Evolutionary conservation across 2,329 filamentous ascomycete genomes (phyloP).

Genomic region (Lasiodiplodia theobromae): DNA sequence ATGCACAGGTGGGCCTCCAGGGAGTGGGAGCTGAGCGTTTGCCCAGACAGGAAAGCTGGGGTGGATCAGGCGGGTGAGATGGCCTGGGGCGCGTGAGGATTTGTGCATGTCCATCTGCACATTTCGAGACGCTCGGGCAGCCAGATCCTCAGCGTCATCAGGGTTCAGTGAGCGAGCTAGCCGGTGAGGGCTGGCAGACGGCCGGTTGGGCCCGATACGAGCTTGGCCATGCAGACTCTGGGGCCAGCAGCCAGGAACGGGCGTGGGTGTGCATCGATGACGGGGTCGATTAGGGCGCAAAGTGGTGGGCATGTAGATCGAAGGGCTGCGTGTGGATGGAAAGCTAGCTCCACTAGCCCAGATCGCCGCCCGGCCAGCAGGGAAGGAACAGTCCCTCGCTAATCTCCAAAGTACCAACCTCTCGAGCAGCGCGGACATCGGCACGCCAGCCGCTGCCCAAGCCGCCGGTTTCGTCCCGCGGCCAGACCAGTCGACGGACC

Average conservation of each 20-base stretch:
- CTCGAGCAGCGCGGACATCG: slow-evolving; percentile 15
- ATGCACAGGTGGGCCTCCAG: neutral
- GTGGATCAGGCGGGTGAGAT: neutral
- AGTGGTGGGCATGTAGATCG: slow-evolving; percentile 1
- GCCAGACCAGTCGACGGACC: slow-evolving; percentile 1
- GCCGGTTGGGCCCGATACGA: slow-evolving; percentile 11
- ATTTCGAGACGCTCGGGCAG: slow-evolving; percentile 8
- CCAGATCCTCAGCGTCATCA: slow-evolving; percentile 23
- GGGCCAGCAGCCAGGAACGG: slow-evolving; percentile 20
- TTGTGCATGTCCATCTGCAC: slow-evolving; percentile 11
- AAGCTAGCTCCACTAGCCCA: slow-evolving; percentile 1
- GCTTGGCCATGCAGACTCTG: slow-evolving; percentile 13
- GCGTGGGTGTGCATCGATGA: slow-evolving; percentile 16
- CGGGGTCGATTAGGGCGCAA: slow-evolving; percentile 22
- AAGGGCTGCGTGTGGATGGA: slow-evolving; percentile 7
- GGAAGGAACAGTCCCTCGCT: slow-evolving; percentile 13
- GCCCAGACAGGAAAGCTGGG: neutral
- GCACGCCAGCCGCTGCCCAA: slow-evolving; percentile 8
- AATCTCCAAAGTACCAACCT: slow-evolving; percentile 1
- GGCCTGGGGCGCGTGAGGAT: neutral
- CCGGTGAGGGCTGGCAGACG: neutral
- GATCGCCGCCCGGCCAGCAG: slow-evolving; percentile 4
- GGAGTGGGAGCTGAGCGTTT: neutral
- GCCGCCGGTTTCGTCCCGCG: neutral
- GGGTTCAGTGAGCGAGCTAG: slow-evolving; percentile 10